Evolutionary conservation across 371 early-diverging fungal genomes (phyloP).

Genomic region (Smittium culicis): DNA sequence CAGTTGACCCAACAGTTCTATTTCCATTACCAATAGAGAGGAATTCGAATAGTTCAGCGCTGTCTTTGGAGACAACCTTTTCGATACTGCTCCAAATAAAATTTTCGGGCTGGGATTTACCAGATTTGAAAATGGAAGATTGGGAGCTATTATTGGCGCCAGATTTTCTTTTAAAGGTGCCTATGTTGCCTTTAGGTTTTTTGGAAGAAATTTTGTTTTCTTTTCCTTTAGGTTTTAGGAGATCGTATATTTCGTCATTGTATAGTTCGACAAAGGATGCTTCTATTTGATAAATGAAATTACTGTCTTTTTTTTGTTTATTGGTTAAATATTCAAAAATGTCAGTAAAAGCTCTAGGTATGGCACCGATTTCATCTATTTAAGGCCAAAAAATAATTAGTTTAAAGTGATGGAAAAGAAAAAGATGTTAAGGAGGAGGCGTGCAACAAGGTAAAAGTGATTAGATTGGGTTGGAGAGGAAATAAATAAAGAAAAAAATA

Average conservation of each 20-base stretch:
- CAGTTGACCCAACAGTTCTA: slow-evolving; percentile 86
- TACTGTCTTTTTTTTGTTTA: slow-evolving; percentile 9
- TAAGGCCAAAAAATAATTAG: neutral
- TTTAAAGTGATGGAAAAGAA: neutral
- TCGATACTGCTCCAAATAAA: slow-evolving; percentile 75
- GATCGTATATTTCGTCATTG: slow-evolving; percentile 87
- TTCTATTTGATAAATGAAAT: slow-evolving; percentile 40
- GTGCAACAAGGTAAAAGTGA: neutral
- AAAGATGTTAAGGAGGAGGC: neutral
- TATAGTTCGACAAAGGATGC: slow-evolving; percentile 90
- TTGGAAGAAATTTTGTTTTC: slow-evolving; percentile 32
- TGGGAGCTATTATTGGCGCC: slow-evolving; percentile 10
- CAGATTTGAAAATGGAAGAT: slow-evolving; percentile 34
- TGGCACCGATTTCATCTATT: slow-evolving; percentile 14
- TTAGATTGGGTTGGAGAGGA: slow-evolving; percentile 55
- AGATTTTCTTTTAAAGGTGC: neutral
- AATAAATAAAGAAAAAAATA: slow-evolving; percentile 37
- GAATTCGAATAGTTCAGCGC: slow-evolving; percentile 65
- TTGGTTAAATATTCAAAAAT: slow-evolving; percentile 18
- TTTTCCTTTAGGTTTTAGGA: slow-evolving; percentile 48
- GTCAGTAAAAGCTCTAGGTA: slow-evolving; percentile 25
- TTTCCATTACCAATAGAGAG: slow-evolving; percentile 62
- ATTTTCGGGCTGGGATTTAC: slow-evolving; percentile 83
- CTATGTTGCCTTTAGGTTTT: slow-evolving; percentile 25
- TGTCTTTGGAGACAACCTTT: slow-evolving; percentile 55